Evolutionary conservation across 1,284 basidiomycete genomes (phyloP).

Genomic region (Cryptococcus sp.): DNA sequence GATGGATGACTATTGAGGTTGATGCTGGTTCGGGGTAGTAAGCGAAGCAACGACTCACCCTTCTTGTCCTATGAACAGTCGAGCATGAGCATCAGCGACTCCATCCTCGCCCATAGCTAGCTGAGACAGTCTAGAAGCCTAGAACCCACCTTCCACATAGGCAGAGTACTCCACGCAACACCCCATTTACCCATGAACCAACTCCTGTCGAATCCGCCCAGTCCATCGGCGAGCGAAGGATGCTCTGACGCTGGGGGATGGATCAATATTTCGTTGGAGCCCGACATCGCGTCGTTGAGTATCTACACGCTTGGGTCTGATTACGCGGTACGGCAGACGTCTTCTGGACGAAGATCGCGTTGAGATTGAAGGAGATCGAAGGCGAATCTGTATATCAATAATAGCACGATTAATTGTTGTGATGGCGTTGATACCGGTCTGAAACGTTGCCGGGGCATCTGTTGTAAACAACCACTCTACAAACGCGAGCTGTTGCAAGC

Average conservation of each 20-base stretch:
- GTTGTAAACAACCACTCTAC: conserved; percentile 1
- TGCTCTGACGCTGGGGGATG: conserved; percentile 37
- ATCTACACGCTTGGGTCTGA: background rate
- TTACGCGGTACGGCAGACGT: too few relatives aligned
- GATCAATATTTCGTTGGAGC: conserved; percentile 11
- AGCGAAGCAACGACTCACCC: conserved; percentile 5
- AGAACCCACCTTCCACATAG: conserved; percentile 58
- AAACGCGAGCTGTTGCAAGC: background rate
- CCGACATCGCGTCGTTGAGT: background rate
- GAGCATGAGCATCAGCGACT: background rate
- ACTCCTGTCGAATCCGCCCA: conserved; percentile 46
- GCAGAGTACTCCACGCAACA: conserved; percentile 57
- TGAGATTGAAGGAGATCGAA: too few relatives aligned
- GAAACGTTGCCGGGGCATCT: background rate
- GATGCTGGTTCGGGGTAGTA: too few relatives aligned
- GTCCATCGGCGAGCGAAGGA: conserved; percentile 37
- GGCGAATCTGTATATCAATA: background rate
- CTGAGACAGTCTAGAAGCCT: background rate
- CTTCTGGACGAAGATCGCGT: too few relatives aligned
- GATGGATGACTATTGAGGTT: too few relatives aligned
- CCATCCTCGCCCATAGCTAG: background rate
- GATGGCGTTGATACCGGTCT: background rate
- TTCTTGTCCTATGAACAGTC: conserved; percentile 21
- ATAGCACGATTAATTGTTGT: too few relatives aligned
- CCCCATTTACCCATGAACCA: conserved; percentile 58